Evolutionary conservation across 148 eudicot species (phyloP).

Genomic region (Polygonum aviculare): DNA sequence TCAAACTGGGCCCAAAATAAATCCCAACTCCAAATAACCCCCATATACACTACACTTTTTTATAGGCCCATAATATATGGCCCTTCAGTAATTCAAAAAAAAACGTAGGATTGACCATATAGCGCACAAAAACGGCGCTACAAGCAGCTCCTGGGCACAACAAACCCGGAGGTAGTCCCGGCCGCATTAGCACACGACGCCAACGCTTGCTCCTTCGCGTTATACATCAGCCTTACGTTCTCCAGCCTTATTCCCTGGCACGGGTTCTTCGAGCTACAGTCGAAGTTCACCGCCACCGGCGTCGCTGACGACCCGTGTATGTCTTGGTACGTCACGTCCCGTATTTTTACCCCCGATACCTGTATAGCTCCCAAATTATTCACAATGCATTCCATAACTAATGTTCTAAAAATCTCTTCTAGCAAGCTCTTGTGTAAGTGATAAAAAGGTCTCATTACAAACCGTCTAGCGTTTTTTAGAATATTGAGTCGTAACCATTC

Average conservation of each 20-base stretch:
- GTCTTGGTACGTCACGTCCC: constrained; percentile 24
- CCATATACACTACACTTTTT: not conserved
- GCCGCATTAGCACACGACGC: not conserved
- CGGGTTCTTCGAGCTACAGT: constrained; percentile 26
- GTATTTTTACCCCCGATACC: constrained; percentile 17
- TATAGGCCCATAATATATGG: not conserved
- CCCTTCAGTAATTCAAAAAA: not conserved
- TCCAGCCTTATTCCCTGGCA: constrained; percentile 11
- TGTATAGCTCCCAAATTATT: not conserved
- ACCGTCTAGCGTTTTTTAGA: no score
- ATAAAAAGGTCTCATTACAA: no score
- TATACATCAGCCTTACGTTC: not conserved
- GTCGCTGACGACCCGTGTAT: constrained; percentile 38
- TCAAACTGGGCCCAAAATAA: not conserved
- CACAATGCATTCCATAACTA: not conserved
- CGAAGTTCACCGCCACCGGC: constrained; percentile 26
- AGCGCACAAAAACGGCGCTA: not conserved
- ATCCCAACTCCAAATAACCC: not conserved
- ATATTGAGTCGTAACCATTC: no score
- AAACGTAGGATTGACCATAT: not conserved
- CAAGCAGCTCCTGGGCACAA: constrained; percentile 5
- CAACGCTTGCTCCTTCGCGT: not conserved
- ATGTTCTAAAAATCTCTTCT: no score
- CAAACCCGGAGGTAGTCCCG: constrained; percentile 1
- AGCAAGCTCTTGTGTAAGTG: no score